These are phyloP conservation scores for Podila epigama DNA, from an alignment of 192 early-diverging fungal genomes.

Conservation along the genomic window DNA sequence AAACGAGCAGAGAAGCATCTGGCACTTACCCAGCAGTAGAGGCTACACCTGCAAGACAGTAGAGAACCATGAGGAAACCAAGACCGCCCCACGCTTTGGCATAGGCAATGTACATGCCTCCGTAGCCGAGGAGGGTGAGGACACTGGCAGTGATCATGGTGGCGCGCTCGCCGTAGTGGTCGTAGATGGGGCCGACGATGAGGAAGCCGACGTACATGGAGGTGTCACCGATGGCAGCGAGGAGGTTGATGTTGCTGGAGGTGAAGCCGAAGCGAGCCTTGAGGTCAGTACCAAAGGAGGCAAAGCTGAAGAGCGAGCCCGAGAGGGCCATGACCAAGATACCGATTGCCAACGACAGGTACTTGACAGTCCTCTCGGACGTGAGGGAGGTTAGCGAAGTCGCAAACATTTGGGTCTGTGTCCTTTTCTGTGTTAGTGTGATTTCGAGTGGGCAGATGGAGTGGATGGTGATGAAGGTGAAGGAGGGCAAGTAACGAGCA, in stretches of 20 bases:
- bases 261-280: conserved; percentile 47
- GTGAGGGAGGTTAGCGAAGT: background rate
- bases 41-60: conserved; percentile 43
- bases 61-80: conserved; percentile 46
- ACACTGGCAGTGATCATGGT: conserved; percentile 31
- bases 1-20: too few relatives aligned
- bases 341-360: conserved; percentile 28
- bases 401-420: background rate
- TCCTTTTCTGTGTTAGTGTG: background rate
- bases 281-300: conserved; percentile 39
- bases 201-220: conserved; percentile 49
- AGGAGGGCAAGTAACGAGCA: background rate
- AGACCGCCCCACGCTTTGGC: conserved; percentile 50
- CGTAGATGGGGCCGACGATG: conserved; percentile 46
- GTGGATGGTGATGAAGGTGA: background rate
- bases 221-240: conserved; percentile 43
- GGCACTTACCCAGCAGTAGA: conserved; percentile 50
- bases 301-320: conserved; percentile 44
- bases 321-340: conserved; percentile 45
- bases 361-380: conserved; percentile 34
- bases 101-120: conserved; percentile 50
- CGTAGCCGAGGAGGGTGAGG: conserved; percentile 40
- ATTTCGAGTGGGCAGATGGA: background rate
- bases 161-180: conserved; percentile 45
- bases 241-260: conserved; percentile 43